Evolutionary conservation across 225 moss, liverwort and hornwort species (phyloP), one percentile per base, ranked within the genome.

Genomic region (Pleurozium schreberi): DNA sequence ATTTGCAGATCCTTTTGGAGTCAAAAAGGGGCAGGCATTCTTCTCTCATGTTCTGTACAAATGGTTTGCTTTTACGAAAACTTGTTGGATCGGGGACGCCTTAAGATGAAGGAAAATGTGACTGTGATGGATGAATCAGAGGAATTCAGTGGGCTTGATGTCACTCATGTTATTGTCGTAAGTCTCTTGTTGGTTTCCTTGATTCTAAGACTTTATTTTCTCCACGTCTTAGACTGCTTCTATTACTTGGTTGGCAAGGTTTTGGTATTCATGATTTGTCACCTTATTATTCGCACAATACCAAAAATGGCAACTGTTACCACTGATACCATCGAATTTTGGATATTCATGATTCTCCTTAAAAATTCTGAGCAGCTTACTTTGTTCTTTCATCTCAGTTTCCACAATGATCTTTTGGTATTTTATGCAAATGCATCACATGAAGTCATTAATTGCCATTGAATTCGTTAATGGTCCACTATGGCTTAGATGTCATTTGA

Each of bases 91-190:
- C 94, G 50, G 96, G 96, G 97, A 86, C 88, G 90, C 63, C 87
- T 89, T 40, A 93, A 91, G 88, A 89, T 89, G 92, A 86, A 81
- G 45, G 92, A 86, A 65, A 73, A 68, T 83, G 90, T 83, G 33
- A 12, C 83, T 50, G 83, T 75, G 87, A 89, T 92, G 80, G 90
- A 94, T 81, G 89, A 92, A 82, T 88, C 75, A 65, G 95, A 99
- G 91, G 97, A 94, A 75, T 90, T 93, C 78, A 86, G 90, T 87
- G 95, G 92, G 85, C 90, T 99, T 75, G 93, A 99, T 94, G 97
- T 97, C n/a, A 99, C 98, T 89, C 98, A 99, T 93, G 90, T 97
- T 77, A 95, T 99, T 88, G 97, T 99, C 91, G 98, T 98, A 94
- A 93, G 89, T 90, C 53, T 85, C 53, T 57, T 85, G 63, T 87